Percentiles rank a stretch among this genome's conserved stretches.
Evolutionary conservation across 805 yeast genomes (phyloP).

Genomic region (Ogataea pignaliae): DNA sequence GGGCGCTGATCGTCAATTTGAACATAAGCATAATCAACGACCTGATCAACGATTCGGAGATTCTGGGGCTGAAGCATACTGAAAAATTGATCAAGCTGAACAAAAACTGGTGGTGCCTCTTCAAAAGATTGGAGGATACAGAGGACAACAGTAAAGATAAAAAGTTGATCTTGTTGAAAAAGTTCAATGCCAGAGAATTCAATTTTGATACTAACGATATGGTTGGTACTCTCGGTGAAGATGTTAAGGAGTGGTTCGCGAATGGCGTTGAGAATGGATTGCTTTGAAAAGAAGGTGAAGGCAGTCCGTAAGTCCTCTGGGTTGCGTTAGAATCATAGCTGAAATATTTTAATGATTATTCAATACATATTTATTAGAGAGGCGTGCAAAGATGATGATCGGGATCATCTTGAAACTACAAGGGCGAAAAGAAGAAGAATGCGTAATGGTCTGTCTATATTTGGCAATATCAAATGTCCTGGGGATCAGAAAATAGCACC

Average conservation of each 20-base stretch:
- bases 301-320: too few species aligned
- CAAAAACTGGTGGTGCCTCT: constrained; percentile 25
- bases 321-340: too few species aligned
- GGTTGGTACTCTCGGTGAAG: constrained; percentile 20
- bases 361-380: too few species aligned
- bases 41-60: constrained; percentile 10
- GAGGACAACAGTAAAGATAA: constrained; percentile 1
- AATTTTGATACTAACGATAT: constrained; percentile 14
- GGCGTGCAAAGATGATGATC: not conserved
- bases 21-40: constrained; percentile 16
- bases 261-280: not conserved
- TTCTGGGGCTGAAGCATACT: constrained; percentile 8
- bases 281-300: not conserved
- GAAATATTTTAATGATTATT: too few species aligned
- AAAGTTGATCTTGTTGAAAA: constrained; percentile 18
- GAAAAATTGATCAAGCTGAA: constrained; percentile 24
- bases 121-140: constrained; percentile 5
- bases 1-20: constrained; percentile 16
- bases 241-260: constrained; percentile 22
- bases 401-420: not conserved
- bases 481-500: constrained; percentile 43
- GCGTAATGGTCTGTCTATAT: too few species aligned
- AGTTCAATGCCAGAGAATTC: constrained; percentile 11
- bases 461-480: too few species aligned
- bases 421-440: too few species aligned